Evolutionary conservation across 345 rosid genomes (phyloP).

Genomic region (thale cress (Arabidopsis thaliana)): TAIR10.1 NC_003076.8:25455501-25456000

Average conservation of each 20-base stretch:
- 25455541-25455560: neutral
- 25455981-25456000: neutral
- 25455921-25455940: conserved; percentile 67
- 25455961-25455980: conserved; percentile 50
- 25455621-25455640: conserved; percentile 48
- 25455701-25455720: conserved; percentile 68
- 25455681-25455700: conserved; percentile 54
- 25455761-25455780: conserved; percentile 66
- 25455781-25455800: conserved; percentile 76
- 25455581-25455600: neutral
- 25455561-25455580: neutral
- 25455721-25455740: conserved; percentile 48
- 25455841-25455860: conserved; percentile 60
- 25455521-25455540: neutral
- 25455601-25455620: neutral
- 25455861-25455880: conserved; percentile 83
- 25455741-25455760: conserved; percentile 59
- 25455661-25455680: conserved; percentile 47
- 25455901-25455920: conserved; percentile 62
- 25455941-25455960: conserved; percentile 72
- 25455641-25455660: conserved; percentile 69
- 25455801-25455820: conserved; percentile 68
- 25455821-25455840: conserved; percentile 68
- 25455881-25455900: conserved; percentile 68
- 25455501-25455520: too few species aligned